Evolutionary conservation across 345 rosid genomes (phyloP), one percentile per base, ranked within the genome.

Genomic region (Sisymbrium altissimum): DNA sequence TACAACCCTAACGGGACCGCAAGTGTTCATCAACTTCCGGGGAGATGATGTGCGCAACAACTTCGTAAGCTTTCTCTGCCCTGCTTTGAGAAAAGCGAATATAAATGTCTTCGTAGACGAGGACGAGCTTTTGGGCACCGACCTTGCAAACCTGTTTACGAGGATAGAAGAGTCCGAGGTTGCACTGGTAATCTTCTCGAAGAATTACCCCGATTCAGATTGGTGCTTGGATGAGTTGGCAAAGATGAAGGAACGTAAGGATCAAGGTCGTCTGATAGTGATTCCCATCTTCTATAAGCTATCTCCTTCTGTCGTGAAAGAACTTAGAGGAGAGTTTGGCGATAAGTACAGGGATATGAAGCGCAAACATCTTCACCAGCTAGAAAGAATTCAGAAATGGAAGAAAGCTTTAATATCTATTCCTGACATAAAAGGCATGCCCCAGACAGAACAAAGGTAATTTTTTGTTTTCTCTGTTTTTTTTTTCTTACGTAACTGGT

Each of bases 21-120:
- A 66, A 49, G 81, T 78, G 40, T 78, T 78, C 41, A 38, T 78
- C 48, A 41, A 23, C 41, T 60, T 78, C 59, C 69, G 74, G 3
- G 72, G 81, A 6, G 8, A 9, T 6, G 78, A 72, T 64, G 59
- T 39, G 4, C 63, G 73, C 3, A 45, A 9, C 0, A 12, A 45
- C 66, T 73, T 78, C 33, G 3, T 70, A 6, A 44, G 61, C 61
- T 53, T 41, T 46, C 81, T 78, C 12, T 7, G 1, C 19, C 30
- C 36, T 25, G 68, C 56, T 18, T 33, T 79, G 41, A n/a, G 30
- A 38, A 29, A 19, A 0, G 64, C 56, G 0, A 46, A 62, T 9
- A 69, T 79, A 54, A 38, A 62, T 25, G 64, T 66, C 17, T 73
- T 79, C 72, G 69, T 30, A 15, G 78, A 74, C 30, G 25, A 68